Conservation (phyloP, 2,329 filamentous ascomycete species). For the Chaetothyriales sp. region DNA sequence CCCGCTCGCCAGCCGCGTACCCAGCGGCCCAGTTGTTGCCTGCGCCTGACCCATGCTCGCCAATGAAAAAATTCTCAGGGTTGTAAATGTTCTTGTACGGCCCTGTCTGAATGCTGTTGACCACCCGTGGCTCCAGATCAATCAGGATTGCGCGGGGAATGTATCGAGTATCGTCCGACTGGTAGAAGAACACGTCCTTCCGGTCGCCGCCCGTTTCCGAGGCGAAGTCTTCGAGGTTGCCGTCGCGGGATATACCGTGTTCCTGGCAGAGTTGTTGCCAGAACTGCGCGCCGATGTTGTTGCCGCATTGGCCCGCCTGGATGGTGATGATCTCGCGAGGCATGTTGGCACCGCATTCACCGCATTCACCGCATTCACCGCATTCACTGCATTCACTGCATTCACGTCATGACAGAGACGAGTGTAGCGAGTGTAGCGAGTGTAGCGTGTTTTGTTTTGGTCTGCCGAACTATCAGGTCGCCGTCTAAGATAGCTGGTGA, state of each 20-base stretch:
- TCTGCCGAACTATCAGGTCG: background rate
- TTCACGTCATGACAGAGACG: background rate
- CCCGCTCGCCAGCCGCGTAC: slow-evolving; percentile 79
- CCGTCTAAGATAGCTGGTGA: background rate
- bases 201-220: slow-evolving; percentile 59
- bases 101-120: slow-evolving; percentile 82
- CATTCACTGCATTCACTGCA: no score
- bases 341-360: slow-evolving; percentile 8
- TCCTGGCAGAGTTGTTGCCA: slow-evolving; percentile 98
- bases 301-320: slow-evolving; percentile 60
- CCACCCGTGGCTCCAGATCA: slow-evolving; percentile 82
- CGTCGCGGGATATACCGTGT: slow-evolving; percentile 94
- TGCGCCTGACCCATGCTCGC: slow-evolving; percentile 82
- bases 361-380: no score
- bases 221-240: slow-evolving; percentile 93
- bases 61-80: slow-evolving; percentile 95
- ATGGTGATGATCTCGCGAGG: slow-evolving; percentile 90
- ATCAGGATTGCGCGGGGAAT: slow-evolving; percentile 92
- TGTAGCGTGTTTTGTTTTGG: background rate
- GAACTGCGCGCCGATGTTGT: slow-evolving; percentile 64
- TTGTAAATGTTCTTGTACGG: slow-evolving; percentile 99
- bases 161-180: slow-evolving; percentile 95
- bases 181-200: slow-evolving; percentile 99
- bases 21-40: slow-evolving; percentile 98
- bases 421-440: background rate